Conservation (phyloP, 2,329 filamentous ascomycete species). For the Ploettnerulaceae sp. region DNA sequence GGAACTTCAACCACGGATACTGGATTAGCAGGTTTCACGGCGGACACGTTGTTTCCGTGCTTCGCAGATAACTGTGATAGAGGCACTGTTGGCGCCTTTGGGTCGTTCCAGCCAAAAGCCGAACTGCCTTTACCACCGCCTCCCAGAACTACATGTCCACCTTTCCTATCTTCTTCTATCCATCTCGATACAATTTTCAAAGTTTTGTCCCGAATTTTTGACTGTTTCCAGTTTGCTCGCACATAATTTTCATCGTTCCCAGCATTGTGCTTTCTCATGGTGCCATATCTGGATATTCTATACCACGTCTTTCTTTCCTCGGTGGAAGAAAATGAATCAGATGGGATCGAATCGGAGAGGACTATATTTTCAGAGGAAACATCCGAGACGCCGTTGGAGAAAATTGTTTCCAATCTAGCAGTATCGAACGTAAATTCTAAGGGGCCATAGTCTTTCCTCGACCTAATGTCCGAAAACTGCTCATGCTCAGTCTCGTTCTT, state of each 20-base stretch:
- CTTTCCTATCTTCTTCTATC: slow-evolving; percentile 61
- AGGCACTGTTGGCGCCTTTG: slow-evolving; percentile 45
- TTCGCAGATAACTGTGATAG: slow-evolving; percentile 35
- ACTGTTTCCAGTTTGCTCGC: slow-evolving; percentile 53
- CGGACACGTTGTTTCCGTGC: slow-evolving; percentile 18
- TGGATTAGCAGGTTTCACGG: background rate
- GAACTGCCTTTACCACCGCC: slow-evolving; percentile 43
- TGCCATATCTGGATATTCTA: slow-evolving; percentile 56
- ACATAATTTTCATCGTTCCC: slow-evolving; percentile 57
- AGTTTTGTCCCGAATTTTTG: slow-evolving; percentile 48
- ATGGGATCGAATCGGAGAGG: slow-evolving; percentile 27
- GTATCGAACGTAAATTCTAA: slow-evolving; percentile 27
- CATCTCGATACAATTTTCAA: slow-evolving; percentile 57
- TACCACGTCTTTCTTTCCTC: slow-evolving; percentile 62
- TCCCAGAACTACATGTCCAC: slow-evolving; percentile 45
- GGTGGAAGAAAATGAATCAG: slow-evolving; percentile 49
- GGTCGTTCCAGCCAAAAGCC: slow-evolving; percentile 57
- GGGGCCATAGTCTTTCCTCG: slow-evolving; percentile 16
- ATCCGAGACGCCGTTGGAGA: slow-evolving; percentile 20
- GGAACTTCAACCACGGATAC: slow-evolving; percentile 21
- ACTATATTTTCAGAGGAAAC: slow-evolving; percentile 25
- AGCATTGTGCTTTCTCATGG: slow-evolving; percentile 50
- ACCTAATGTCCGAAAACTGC: background rate
- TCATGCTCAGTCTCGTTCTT: background rate
- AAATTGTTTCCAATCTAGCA: slow-evolving; percentile 29